phyloP scores from a whole-genome alignment of 2,329 filamentous ascomycete genomes.

The Ophiostoma pallidulum region DNA sequence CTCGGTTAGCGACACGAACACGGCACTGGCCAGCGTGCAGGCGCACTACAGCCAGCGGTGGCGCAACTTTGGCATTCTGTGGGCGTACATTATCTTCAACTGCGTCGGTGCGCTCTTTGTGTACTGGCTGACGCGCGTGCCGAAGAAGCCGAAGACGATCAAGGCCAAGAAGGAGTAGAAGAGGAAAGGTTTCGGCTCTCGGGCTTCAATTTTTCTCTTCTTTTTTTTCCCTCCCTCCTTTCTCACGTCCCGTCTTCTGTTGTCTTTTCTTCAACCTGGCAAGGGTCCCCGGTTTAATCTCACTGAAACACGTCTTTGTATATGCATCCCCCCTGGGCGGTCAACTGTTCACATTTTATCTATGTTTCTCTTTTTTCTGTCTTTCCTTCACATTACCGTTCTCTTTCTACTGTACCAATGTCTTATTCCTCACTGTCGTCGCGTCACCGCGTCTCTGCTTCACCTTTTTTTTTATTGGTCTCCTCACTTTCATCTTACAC shows the following conservation, averaged over 20 bases:
- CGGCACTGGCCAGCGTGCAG: conserved; percentile 37
- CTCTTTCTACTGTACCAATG: neutral
- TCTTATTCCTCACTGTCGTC: too few species aligned
- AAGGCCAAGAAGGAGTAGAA: conserved; percentile 18
- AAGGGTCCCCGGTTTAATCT: too few species aligned
- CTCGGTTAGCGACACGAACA: conserved; percentile 40
- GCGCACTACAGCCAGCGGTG: conserved; percentile 51
- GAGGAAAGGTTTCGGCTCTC: neutral
- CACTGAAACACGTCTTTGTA: too few species aligned
- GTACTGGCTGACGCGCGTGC: conserved; percentile 20
- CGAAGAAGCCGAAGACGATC: conserved; percentile 16
- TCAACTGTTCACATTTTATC: neutral
- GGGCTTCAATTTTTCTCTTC: neutral
- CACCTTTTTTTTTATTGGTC: neutral
- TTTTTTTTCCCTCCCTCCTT: too few species aligned
- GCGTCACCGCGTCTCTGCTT: too few species aligned
- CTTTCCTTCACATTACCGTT: neutral
- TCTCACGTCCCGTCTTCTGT: neutral
- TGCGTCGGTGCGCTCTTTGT: conserved; percentile 33
- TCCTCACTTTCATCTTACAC: neutral
- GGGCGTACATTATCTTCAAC: conserved; percentile 45
- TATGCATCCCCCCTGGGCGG: too few species aligned
- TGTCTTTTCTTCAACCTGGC: neutral
- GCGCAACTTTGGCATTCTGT: conserved; percentile 57
- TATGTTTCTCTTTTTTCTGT: neutral